Evolutionary conservation across 108 stramenopile genomes (phyloP).

Genomic region (Cyclotella sp.): DNA sequence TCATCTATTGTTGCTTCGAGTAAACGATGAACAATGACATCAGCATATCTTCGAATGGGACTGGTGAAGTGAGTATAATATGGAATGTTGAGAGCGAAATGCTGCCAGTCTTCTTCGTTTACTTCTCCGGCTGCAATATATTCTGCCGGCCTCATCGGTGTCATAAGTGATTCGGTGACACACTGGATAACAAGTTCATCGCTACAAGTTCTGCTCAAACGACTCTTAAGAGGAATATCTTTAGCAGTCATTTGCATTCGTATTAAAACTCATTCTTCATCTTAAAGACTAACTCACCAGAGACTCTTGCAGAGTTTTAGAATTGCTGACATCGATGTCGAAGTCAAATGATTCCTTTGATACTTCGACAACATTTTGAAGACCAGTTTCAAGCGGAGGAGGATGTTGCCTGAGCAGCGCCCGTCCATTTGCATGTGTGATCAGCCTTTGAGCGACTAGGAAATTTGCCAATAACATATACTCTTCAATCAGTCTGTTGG

Average conservation of each 20-base stretch:
- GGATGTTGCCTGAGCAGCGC: slow-evolving; percentile 85
- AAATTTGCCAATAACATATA: slow-evolving; percentile 99
- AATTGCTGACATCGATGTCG: slow-evolving; percentile 67
- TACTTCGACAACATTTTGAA: slow-evolving; percentile 71
- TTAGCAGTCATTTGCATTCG: too few species aligned
- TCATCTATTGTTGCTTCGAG: slow-evolving; percentile 91
- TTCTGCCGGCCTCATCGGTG: slow-evolving; percentile 91
- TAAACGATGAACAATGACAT: slow-evolving; percentile 93
- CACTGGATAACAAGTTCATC: slow-evolving; percentile 81
- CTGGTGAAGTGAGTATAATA: slow-evolving; percentile 98
- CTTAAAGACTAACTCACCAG: slow-evolving; percentile 39
- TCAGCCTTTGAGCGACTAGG: slow-evolving; percentile 93
- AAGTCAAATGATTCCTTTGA: slow-evolving; percentile 67
- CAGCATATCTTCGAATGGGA: slow-evolving; percentile 96
- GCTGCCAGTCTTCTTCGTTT: slow-evolving; percentile 69
- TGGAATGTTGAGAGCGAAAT: slow-evolving; percentile 96
- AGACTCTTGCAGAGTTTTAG: slow-evolving; percentile 81
- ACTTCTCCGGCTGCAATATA: slow-evolving; percentile 90
- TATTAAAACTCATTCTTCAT: too few species aligned
- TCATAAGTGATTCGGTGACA: slow-evolving; percentile 85
- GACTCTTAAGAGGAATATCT: too few species aligned
- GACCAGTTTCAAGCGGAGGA: slow-evolving; percentile 65
- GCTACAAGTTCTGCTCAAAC: slow-evolving; percentile 64
- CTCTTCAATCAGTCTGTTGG: slow-evolving; percentile 95
- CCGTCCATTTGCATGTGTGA: slow-evolving; percentile 78